Evolutionary conservation across 2,329 filamentous ascomycete species (phyloP), one percentile per base, ranked within the genome.

Genomic region (Pyricularia sp.): DNA sequence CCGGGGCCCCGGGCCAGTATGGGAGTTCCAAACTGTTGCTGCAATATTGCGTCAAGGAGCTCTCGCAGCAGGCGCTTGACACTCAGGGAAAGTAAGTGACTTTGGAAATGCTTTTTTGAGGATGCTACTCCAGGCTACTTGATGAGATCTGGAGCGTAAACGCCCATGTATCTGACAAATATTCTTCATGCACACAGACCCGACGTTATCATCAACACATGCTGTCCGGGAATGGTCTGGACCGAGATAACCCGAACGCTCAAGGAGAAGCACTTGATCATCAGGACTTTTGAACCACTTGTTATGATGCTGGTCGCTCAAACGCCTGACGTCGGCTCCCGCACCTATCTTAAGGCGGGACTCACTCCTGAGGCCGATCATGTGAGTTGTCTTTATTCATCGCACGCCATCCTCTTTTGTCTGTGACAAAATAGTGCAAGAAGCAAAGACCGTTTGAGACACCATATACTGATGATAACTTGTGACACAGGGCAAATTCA

Each of bases 11-110:
- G n/a, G 50, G 9, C 14, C 73, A 75, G 70, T 77, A 77, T 69
- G 68, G 64, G 31, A 36, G 65, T 20, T 75, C 74, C 26, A 77
- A 77, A 70, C 66, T 76, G 67, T 68, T 76, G 69, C 70, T 71
- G 12, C 69, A 72, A 65, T 75, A 76, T 36, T 72, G 71, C 4
- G 67, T 71, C 17, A 64, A 69, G 25, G 74, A 76, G 69, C 69
- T 75, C 2, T 70, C 70, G 0, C 67, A 71, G 69, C 67, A 73
- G 61, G 75, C 75, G 12, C 42, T 68, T 50, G 72, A 71, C 2
- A n/a, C 69, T 1, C 69, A 73, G 33, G 71, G 71, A 64, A 69
- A 71, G 75, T 77, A 67, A 69, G 72, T 50, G n/a, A 17, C 4
- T 11, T 61, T 61, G 17, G 6, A n/a, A 23, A 25, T 61, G n/a